Evolutionary conservation across 257 asterid species (phyloP).

Genomic region (Salvia rosmarinus): DNA sequence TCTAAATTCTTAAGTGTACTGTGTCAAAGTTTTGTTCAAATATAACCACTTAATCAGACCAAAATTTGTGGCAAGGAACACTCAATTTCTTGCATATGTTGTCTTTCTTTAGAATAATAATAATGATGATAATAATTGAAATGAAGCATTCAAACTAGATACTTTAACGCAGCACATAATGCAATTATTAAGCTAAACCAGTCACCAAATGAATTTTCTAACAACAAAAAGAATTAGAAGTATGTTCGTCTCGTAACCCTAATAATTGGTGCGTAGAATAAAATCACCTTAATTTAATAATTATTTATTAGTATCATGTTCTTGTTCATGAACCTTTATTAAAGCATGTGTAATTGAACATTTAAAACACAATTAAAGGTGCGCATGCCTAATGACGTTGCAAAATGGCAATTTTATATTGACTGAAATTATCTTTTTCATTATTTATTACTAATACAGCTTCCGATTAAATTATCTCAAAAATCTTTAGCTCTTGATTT

Average conservation of each 20-base stretch:
- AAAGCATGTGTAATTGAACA: neutral
- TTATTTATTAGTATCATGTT: neutral
- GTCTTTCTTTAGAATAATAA: neutral
- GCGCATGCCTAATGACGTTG: neutral
- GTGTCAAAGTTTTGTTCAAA: neutral
- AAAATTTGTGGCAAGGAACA: slow-evolving; percentile 15
- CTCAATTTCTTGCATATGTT: neutral
- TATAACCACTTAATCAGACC: slow-evolving; percentile 14
- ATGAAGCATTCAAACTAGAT: slow-evolving; percentile 18
- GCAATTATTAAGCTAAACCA: neutral
- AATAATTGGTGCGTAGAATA: neutral
- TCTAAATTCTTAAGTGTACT: neutral
- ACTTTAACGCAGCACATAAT: slow-evolving; percentile 13
- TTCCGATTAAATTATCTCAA: no score
- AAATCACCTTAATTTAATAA: neutral
- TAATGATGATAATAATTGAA: slow-evolving; percentile 1
- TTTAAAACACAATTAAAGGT: neutral
- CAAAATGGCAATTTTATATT: neutral
- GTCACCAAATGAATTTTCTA: neutral
- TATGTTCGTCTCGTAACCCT: slow-evolving; percentile 16
- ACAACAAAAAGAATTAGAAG: neutral
- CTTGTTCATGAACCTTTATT: slow-evolving; percentile 29
- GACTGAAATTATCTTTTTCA: neutral
- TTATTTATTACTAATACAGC: no score
- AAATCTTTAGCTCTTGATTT: no score